Conservation (phyloP, 2,329 filamentous ascomycete species). For the Sclerotinia spermophila region DNA sequence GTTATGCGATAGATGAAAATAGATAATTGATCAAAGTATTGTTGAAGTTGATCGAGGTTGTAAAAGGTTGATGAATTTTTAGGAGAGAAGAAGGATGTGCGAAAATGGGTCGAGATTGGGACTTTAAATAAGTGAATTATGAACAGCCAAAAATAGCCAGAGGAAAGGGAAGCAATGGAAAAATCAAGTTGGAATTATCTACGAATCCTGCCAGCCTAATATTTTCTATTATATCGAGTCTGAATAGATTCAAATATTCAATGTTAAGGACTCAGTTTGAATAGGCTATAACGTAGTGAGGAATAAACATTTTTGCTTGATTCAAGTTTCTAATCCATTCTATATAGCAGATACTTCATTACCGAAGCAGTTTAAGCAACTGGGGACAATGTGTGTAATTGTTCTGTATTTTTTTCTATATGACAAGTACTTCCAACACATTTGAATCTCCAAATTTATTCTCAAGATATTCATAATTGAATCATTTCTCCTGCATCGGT, state of each 20-base stretch:
- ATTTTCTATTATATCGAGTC: background rate
- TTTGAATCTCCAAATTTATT: background rate
- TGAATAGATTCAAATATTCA: background rate
- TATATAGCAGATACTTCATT: background rate
- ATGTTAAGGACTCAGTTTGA: background rate
- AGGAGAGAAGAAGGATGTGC: background rate
- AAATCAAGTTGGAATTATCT: background rate
- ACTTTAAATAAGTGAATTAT: constrained; percentile 9
- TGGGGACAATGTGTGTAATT: background rate
- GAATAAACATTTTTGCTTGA: background rate
- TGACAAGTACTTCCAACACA: background rate
- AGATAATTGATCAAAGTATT: background rate
- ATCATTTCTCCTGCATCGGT: background rate
- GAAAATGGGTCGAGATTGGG: background rate
- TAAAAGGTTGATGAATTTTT: constrained; percentile 7
- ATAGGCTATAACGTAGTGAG: background rate
- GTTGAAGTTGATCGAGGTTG: constrained; percentile 3
- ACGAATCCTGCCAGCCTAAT: background rate
- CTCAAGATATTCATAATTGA: background rate
- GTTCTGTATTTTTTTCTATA: background rate
- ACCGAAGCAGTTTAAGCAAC: background rate
- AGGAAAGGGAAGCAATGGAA: background rate
- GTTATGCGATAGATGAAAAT: background rate
- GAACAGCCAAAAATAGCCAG: background rate
- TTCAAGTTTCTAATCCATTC: background rate